Base-by-base conservation (phyloP, 2,329 filamentous ascomycete genomes). In the Blastomyces parvus region DNA sequence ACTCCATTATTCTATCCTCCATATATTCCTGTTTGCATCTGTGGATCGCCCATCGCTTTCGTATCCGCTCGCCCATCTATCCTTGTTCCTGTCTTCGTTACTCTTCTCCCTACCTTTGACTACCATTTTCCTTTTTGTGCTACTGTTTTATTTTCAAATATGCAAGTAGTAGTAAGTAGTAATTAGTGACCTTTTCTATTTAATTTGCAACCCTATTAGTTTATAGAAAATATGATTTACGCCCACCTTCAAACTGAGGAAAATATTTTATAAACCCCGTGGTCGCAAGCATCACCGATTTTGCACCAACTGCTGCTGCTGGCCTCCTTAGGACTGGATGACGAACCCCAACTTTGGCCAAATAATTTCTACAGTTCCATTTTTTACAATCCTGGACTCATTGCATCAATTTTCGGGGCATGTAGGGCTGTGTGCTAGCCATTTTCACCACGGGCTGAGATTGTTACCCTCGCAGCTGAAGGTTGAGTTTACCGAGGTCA, bases 1-100 rank as follows among this genome's bases (percentile, higher is more conserved):
- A 66, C 61, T 46, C 3, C 60, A 63, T 62, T 64, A 52, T 66
- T 67, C 65, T 64, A 25, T 63, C 9, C 8, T 62, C 19, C 36
- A 30, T 42, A 55, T 61, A 38, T 62, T 62, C 42, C 56, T 40
- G n/a, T 38, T 57, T 27, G 36, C 33, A 40, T 25, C 25, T 57
- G 27, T 22, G 22, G 36, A 58, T 40, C 22, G 22, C 38, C 36
- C 36, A 42, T 14, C 36, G 4, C 48, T 27, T 17, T 52, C 36
- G 19, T 36, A 38, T 14, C 30, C n/a, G 13, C 25, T 6, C 36
- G 25, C 14, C 27, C 40, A 48, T 59, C 14, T 27, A 19, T 48
- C 30, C 42, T 48, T 59, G 27, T 36, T 8, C n/a, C 8, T 48
- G 1, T n/a, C 11, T 36, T 42, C 19, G 11, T 36, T 44, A 17